Evolutionary conservation across 2,329 filamentous ascomycete genomes (phyloP).

Genomic region (Elsinoe perseae): DNA sequence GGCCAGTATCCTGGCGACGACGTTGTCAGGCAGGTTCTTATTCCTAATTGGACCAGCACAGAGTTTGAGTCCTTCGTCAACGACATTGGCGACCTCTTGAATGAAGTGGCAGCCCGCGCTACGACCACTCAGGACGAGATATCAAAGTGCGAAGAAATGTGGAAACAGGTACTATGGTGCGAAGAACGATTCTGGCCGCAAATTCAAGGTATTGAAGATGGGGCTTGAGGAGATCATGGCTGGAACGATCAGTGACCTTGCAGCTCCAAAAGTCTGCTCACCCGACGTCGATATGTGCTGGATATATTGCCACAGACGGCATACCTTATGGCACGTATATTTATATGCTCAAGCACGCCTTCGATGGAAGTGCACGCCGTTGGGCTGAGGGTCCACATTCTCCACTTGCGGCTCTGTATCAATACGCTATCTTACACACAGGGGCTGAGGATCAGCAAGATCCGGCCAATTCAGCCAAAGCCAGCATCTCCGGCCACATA

Average conservation of each 20-base stretch:
- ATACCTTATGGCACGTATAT: not conserved
- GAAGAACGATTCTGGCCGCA: slow-evolving; percentile 44
- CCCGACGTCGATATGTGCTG: not conserved
- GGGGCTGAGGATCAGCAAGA: not conserved
- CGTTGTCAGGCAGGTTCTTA: slow-evolving; percentile 41
- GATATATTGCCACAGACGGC: not conserved
- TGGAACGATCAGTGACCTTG: not conserved
- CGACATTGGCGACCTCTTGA: slow-evolving; percentile 38
- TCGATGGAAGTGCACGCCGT: not conserved
- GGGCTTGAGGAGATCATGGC: not conserved
- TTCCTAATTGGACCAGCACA: slow-evolving; percentile 44
- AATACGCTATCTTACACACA: not conserved
- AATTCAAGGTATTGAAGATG: slow-evolving; percentile 21
- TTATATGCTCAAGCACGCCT: not conserved
- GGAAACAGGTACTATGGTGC: slow-evolving; percentile 41
- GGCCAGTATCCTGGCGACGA: slow-evolving; percentile 28
- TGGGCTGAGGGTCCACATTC: not conserved
- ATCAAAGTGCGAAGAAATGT: slow-evolving; percentile 41
- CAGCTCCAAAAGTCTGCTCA: not conserved
- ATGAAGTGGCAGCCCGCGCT: slow-evolving; percentile 38
- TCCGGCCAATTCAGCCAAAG: not conserved
- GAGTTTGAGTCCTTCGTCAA: slow-evolving; percentile 44
- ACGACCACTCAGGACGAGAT: slow-evolving; percentile 40
- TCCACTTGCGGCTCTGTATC: slow-evolving; percentile 11
- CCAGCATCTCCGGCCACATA: not conserved